Evolutionary conservation across 2,329 filamentous ascomycete genomes (phyloP), one percentile per base, ranked within the genome.

Genomic region (Aspergillus quadrilineatus): DNA sequence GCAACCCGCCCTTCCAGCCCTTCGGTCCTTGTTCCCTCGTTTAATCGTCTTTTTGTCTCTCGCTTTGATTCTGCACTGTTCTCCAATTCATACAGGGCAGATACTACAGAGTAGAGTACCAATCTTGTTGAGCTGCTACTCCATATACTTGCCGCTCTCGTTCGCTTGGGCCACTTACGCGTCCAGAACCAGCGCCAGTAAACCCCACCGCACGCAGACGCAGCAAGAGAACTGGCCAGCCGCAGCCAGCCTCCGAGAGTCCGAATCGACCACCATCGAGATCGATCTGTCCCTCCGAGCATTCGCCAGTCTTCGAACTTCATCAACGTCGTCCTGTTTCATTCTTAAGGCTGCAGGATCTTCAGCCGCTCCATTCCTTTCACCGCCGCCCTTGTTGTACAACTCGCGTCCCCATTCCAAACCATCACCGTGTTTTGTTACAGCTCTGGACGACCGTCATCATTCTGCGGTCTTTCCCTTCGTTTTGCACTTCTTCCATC

Each of bases 141-240:
- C 22, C 22, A 22, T 22, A 47, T 34, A 47, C 34, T 36, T 50
- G 45, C 55, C 53, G 42, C 51, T 32, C 34, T 49, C 55, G 49
- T 55, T 55, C 54, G 45, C 56, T 61, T 58, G 44, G 55, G 42
- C 57, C 52, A 61, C 58, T 61, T 63, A 65, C 63, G 63, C 63
- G 63, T 65, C 62, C 62, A 63, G 58, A 61, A 63, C 55, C 61
- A 53, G 50, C 46, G 57, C 53, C 61, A 57, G 62, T 57, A 60
- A 57, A 61, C 63, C 63, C 63, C 60, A 64, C 63, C 62, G 62
- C 62, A 65, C 62, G 63, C 34, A 37, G 64, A 61, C 50, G 56
- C 61, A 59, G 50, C 42, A 47, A 22, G 32, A 46, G 47, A 30
- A 39, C 30, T 28, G 39, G 39, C 50, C 50, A 17, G 50, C 50